Base-by-base conservation (phyloP, 176 grass and related monocot species). In the Neostapfia colusana region DNA sequence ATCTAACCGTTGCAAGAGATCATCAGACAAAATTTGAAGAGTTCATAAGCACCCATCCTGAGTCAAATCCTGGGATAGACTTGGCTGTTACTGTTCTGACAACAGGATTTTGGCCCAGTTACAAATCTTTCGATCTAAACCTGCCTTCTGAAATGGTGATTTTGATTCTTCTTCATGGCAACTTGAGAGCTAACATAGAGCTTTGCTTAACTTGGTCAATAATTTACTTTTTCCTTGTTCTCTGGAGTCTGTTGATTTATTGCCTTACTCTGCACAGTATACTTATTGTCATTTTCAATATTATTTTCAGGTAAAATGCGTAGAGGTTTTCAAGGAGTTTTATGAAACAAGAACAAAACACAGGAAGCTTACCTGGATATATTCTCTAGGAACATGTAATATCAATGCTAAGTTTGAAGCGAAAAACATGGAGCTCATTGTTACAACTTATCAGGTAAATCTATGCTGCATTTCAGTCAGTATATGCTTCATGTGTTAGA, bases 71-170 rank as follows among this genome's bases (percentile, higher is more conserved):
- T 69, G 91, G 89, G 59, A 83, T 97, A 72, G 94, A 89, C 82
- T 85, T 97, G 28, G 84, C 79, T 10, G 94, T 91, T 23, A 91
- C 84, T 84, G 89, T 93, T 81, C 51, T 97, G 42, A 97, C 94
- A 46, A 97, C 94, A 82, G 91, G 94, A 81, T 97, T 93, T 65
- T 97, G 94, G 91, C 94, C 91, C 57, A 97, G 84, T 69, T 97
- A 93, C 73, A 97, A 97, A 87, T 91, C 86, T 35, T 91, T 88
- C 57, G 94, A 97, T 75, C 83, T 97, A 72, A 97, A 93, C 56
- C 88, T 97, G 51, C 91, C 91, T 89, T 80, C 81, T 65, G 94
- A 97, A 73, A 97, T 97, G 94, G 94, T 93, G 78, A 74, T 34
- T 36, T 82, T 16, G 8, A 34, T 20, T 17, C 48, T 24, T 73